Evolutionary conservation across 768 basidiomycete species (phyloP), one percentile per base, ranked within the genome.

Genomic region (Pleurotus citrinopileatus): DNA sequence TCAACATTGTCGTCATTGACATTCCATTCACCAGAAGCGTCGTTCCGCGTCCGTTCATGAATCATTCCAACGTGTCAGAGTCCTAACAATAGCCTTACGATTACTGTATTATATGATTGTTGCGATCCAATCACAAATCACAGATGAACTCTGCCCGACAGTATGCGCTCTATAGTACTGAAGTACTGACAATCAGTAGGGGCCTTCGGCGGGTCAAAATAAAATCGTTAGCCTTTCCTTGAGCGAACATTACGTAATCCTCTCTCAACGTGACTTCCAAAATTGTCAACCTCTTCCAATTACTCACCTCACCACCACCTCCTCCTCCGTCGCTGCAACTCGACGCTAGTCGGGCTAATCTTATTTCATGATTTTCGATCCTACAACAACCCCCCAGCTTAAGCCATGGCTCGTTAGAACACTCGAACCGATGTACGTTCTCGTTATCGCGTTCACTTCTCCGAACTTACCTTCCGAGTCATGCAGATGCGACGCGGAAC

Each of bases 401-500:
- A 92, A 89, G 65, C 82, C 87, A 59, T 98, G 94, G 94, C 85
- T 98, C 42, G 79, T 94, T 43, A 80, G 82, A 58, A 90, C 88
- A 0, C 82, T 98, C 37, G 94, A 94, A 68, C 94, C 94, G 58
- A 94, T 98, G 94, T 94, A 57, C 56, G 82, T 70, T 43, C 55
- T 47, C 48, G 17, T 2, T 25, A 13, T 50, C 23, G 36, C 40
- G 15, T 17, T 56, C 23, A 22, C 50, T 59, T 44, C 56, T 57
- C 53, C 50, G 32, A n/a, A 10, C 43, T n/a, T 4, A 45, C 28
- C 38, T 57, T 51, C 75, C 63, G 53, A 54, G 57, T 64, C 46
- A 59, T 51, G 13, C 60, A 97, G 95, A 79, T 96, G 93, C 69
- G 96, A 98, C 67, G 96, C 96, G 37, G 96, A 98, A 66, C 94